Evolutionary conservation across 345 rosid species (phyloP).

Genomic region (Jatropha curcas): DNA sequence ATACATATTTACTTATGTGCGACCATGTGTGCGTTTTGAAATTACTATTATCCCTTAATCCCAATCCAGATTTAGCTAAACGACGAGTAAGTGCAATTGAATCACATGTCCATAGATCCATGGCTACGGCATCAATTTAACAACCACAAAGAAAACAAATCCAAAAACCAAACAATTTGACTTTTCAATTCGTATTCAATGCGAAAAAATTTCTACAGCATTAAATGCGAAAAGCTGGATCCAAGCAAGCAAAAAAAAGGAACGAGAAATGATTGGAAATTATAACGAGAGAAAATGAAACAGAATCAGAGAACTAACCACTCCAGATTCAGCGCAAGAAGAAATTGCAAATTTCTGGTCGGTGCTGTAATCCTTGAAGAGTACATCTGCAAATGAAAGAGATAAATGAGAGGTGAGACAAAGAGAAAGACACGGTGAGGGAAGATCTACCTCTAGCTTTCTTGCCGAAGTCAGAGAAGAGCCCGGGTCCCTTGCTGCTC

Average conservation of each 20-base stretch:
- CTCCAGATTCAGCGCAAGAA: constrained; percentile 34
- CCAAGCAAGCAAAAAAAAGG: background rate
- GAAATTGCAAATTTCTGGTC: constrained; percentile 47
- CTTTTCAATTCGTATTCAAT: no score
- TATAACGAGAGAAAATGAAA: background rate
- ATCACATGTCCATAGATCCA: background rate
- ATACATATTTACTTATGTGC: background rate
- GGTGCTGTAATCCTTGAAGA: constrained; percentile 43
- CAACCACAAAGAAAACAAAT: background rate
- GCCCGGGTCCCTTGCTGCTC: constrained; percentile 42
- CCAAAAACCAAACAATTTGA: background rate
- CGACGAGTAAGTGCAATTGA: background rate
- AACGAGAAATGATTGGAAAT: background rate
- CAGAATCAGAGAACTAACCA: constrained; percentile 28
- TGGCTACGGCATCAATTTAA: background rate
- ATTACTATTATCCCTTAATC: background rate
- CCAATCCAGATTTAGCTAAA: background rate
- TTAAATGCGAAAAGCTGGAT: background rate
- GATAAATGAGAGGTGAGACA: background rate
- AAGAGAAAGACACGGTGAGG: background rate
- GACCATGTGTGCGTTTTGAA: background rate
- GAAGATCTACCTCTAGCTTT: constrained; percentile 34
- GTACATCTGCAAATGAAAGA: constrained; percentile 36
- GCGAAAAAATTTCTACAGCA: background rate
- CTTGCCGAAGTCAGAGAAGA: constrained; percentile 51